These are phyloP conservation scores for Amylocarpus encephaloides DNA, from an alignment of 2,329 filamentous ascomycete species.

Conservation along the genomic window DNA sequence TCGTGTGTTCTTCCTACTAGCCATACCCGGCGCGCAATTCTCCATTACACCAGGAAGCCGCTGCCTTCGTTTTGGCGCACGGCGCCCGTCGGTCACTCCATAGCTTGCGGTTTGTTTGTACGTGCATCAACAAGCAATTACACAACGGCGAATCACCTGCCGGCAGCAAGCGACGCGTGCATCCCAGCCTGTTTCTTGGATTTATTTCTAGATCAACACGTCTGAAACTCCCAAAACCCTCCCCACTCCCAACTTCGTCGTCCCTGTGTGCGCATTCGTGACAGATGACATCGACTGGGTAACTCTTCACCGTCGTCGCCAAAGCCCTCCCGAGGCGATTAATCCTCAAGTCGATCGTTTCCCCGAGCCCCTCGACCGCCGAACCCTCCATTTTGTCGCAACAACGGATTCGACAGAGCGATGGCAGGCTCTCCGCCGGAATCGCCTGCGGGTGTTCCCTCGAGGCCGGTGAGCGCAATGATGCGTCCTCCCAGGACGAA, in stretches of 20 bases:
- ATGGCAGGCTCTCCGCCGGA: slow-evolving; percentile 67
- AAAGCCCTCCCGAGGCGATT: neutral
- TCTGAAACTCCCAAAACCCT: neutral
- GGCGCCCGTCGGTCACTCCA: neutral
- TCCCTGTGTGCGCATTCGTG: neutral
- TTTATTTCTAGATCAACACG: neutral
- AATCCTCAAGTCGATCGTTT: neutral
- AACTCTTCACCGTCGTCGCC: neutral
- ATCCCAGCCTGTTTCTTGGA: neutral
- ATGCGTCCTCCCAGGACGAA: slow-evolving; percentile 69
- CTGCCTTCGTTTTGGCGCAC: neutral
- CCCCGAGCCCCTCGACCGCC: neutral
- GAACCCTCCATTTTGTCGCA: slow-evolving; percentile 28
- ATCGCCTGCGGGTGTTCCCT: slow-evolving; percentile 51
- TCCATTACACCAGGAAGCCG: neutral
- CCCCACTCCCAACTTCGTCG: neutral
- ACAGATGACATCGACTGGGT: slow-evolving; percentile 7
- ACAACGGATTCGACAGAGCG: slow-evolving; percentile 26
- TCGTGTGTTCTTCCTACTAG: too few species aligned
- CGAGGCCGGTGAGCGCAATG: slow-evolving; percentile 76
- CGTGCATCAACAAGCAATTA: slow-evolving; percentile 3
- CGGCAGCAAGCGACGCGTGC: slow-evolving; percentile 7
- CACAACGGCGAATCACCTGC: slow-evolving; percentile 5
- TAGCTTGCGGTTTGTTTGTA: neutral
- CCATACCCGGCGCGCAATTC: neutral